Evolutionary conservation across 169 alveolate genomes (phyloP).

Genomic region (Blepharisma undulans): DNA sequence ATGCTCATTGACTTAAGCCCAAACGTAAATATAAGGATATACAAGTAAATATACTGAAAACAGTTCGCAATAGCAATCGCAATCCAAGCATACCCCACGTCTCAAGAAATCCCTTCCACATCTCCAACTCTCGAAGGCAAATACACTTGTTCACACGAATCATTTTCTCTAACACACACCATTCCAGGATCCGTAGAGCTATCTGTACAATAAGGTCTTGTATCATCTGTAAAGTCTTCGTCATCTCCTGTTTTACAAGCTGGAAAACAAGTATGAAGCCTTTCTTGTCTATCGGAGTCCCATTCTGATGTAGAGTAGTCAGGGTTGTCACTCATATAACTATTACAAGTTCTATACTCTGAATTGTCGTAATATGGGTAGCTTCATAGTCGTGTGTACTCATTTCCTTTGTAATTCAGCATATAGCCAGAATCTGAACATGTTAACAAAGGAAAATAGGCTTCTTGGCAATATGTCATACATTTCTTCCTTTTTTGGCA

Average conservation of each 20-base stretch:
- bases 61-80: slow-evolving; percentile 34
- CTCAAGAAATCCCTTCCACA: background rate
- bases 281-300: slow-evolving; percentile 34
- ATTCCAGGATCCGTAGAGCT: background rate
- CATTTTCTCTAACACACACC: slow-evolving; percentile 39
- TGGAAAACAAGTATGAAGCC: slow-evolving; percentile 51
- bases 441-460: slow-evolving; percentile 35
- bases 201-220: background rate
- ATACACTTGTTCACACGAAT: slow-evolving; percentile 38
- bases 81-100: slow-evolving; percentile 14
- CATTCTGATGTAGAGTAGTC: slow-evolving; percentile 1
- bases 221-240: background rate
- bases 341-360: slow-evolving; percentile 36
- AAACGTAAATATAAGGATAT: slow-evolving; percentile 41
- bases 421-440: background rate
- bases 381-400: slow-evolving; percentile 14
- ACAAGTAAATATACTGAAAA: slow-evolving; percentile 49
- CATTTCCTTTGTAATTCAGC: slow-evolving; percentile 35
- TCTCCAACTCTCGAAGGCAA: background rate
- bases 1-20: slow-evolving; percentile 22
- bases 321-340: slow-evolving; percentile 1
- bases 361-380: slow-evolving; percentile 25
- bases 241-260: slow-evolving; percentile 41
- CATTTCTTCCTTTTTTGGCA: slow-evolving; percentile 47
- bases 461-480: slow-evolving; percentile 39